A percentile compares a stretch with the other conserved stretches of the same genome.
Conservation (phyloP, 139 green algal genomes). For the Axilococcus clingmanii region DNA sequence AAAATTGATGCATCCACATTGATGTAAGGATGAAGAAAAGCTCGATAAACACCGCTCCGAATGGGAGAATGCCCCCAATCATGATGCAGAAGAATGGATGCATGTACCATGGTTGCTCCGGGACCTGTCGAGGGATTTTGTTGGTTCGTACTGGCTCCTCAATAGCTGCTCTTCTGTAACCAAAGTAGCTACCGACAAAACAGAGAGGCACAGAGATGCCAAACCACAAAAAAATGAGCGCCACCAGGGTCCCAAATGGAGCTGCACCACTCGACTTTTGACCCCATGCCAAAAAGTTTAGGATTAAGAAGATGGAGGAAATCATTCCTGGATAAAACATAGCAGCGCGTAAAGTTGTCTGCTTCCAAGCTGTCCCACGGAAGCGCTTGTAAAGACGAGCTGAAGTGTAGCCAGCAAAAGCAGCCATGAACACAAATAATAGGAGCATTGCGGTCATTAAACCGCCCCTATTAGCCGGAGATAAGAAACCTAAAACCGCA, state of each 20-base stretch:
- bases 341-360: conserved; percentile 84
- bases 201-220: conserved; percentile 93
- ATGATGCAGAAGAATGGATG: conserved; percentile 79
- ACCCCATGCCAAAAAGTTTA: conserved; percentile 93
- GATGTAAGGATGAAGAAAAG: conserved; percentile 99
- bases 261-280: conserved; percentile 86
- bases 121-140: conserved; percentile 97
- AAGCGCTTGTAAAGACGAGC: conserved; percentile 87
- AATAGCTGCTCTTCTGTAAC: conserved; percentile 78
- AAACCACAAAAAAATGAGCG: conserved; percentile 96
- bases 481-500: conserved; percentile 93
- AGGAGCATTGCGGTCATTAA: conserved; percentile 94
- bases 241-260: conserved; percentile 92
- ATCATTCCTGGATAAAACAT: conserved; percentile 86
- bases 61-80: conserved; percentile 93
- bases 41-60: conserved; percentile 99
- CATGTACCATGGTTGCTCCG: conserved; percentile 97
- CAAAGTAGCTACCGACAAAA: conserved; percentile 92
- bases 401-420: conserved; percentile 88
- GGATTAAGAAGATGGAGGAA: conserved; percentile 84
- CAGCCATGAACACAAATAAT: conserved; percentile 97
- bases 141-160: conserved; percentile 95
- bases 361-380: conserved; percentile 59
- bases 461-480: conserved; percentile 92
- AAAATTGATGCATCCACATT: conserved; percentile 91